Evolutionary conservation across 345 rosid genomes (phyloP).

Genomic region (Streptanthus diversifolius): DNA sequence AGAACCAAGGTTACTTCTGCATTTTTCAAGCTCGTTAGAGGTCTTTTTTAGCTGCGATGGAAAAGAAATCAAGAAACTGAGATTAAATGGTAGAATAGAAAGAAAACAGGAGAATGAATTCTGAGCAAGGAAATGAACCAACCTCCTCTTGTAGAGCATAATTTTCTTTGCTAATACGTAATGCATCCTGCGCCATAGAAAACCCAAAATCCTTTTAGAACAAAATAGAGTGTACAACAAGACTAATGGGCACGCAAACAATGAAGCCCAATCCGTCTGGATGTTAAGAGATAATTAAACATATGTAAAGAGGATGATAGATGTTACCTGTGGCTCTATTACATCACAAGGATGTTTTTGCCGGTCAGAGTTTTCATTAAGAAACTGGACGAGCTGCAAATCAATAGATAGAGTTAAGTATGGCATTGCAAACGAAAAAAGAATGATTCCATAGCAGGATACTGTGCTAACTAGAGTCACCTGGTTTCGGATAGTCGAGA

Average conservation of each 20-base stretch:
- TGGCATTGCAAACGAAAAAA: constrained; percentile 2
- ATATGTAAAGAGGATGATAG: constrained; percentile 19
- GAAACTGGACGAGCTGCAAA: constrained; percentile 58
- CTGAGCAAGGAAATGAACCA: constrained; percentile 27
- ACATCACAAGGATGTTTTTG: constrained; percentile 36
- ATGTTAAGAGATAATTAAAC: background rate
- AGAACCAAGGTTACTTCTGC: constrained; percentile 59
- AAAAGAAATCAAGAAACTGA: constrained; percentile 6
- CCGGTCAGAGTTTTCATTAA: constrained; percentile 49
- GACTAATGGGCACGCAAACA: background rate
- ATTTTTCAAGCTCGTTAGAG: constrained; percentile 58
- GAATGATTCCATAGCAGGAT: background rate
- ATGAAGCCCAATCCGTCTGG: background rate
- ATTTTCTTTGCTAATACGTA: constrained; percentile 44
- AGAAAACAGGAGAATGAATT: constrained; percentile 18
- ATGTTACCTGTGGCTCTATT: constrained; percentile 52
- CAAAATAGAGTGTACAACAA: background rate
- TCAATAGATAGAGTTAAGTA: constrained; percentile 3
- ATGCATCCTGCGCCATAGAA: constrained; percentile 44
- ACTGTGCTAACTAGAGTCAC: constrained; percentile 38
- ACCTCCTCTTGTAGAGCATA: constrained; percentile 63
- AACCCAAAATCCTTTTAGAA: constrained; percentile 6
- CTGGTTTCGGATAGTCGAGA: constrained; percentile 69
- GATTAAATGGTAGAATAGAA: constrained; percentile 5
- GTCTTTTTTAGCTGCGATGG: constrained; percentile 57